Evolutionary conservation across 192 early-diverging fungal genomes (phyloP).

Genomic region (Thoreauomyces humboldtii): DNA sequence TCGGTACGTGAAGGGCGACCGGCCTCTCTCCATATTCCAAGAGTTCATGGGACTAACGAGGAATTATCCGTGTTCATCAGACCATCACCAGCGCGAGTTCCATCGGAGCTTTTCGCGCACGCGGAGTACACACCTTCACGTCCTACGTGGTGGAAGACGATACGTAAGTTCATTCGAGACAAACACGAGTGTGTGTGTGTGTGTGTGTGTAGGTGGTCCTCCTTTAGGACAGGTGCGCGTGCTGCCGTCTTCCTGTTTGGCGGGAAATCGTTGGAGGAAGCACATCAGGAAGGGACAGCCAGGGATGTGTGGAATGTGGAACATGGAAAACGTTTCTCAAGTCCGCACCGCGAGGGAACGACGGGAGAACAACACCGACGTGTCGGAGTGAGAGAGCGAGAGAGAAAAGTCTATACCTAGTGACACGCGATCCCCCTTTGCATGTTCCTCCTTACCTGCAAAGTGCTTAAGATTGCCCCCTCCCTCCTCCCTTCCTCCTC

Average conservation of each 20-base stretch:
- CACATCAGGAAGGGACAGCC: too few species aligned
- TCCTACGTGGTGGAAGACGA: constrained; percentile 23
- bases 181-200: not conserved
- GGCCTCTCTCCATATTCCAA: not conserved
- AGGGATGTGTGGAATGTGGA: too few species aligned
- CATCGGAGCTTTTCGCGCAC: constrained; percentile 3
- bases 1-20: too few species aligned
- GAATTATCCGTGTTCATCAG: not conserved
- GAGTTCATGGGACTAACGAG: not conserved
- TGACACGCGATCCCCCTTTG: not conserved
- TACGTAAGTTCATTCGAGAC: constrained; percentile 9
- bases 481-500: constrained; percentile 1
- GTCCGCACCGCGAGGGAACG: too few species aligned
- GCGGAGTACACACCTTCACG: constrained; percentile 22
- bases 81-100: not conserved
- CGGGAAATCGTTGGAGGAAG: too few species aligned
- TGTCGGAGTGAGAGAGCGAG: not conserved
- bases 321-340: too few species aligned
- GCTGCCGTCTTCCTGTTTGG: too few species aligned
- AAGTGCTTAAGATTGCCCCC: not conserved
- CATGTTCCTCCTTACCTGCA: not conserved
- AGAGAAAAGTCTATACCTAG: not conserved
- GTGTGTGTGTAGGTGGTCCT: not conserved
- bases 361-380: not conserved
- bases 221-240: too few species aligned